A percentile compares a stretch with the other conserved stretches of the same genome.
Conservation (phyloP, 257 asterid genomes). For the Nicotiana paniculata region DNA sequence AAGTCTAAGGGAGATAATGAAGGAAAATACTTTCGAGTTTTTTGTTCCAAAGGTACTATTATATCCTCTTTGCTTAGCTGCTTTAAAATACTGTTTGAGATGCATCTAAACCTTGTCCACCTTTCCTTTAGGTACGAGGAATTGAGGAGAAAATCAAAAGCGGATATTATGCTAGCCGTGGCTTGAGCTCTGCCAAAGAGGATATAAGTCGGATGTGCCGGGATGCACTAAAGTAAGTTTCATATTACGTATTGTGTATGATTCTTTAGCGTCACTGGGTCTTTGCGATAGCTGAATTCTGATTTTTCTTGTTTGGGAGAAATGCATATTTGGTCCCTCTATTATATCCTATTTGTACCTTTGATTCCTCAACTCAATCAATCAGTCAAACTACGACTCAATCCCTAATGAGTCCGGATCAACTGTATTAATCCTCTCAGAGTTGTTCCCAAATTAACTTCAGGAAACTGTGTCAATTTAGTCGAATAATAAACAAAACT, state of each 20-base stretch:
- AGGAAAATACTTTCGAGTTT: conserved; percentile 62
- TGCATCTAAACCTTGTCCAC: not conserved
- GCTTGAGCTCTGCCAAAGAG: conserved; percentile 76
- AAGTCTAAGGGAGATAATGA: conserved; percentile 78
- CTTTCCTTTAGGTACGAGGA: conserved; percentile 59
- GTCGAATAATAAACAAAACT: not conserved
- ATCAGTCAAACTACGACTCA: not conserved
- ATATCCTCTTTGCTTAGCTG: not conserved
- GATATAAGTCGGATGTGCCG: conserved; percentile 89
- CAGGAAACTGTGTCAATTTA: not conserved
- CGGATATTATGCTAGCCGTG: conserved; percentile 83
- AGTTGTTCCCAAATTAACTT: not conserved
- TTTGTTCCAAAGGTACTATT: conserved; percentile 78
- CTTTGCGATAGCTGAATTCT: not conserved
- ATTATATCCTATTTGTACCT: not conserved
- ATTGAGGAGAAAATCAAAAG: conserved; percentile 71
- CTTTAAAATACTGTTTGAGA: not conserved
- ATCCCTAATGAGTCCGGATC: not conserved
- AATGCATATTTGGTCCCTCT: not conserved
- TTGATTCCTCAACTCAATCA: not conserved
- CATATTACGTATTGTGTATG: not conserved
- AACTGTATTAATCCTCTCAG: not conserved
- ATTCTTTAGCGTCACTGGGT: not conserved
- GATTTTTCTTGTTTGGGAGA: conserved; percentile 2
- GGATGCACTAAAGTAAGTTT: conserved; percentile 86